These are phyloP conservation scores for Kalmusia sp. DNA, from an alignment of 2,329 filamentous ascomycete species.

Conservation along the genomic window DNA sequence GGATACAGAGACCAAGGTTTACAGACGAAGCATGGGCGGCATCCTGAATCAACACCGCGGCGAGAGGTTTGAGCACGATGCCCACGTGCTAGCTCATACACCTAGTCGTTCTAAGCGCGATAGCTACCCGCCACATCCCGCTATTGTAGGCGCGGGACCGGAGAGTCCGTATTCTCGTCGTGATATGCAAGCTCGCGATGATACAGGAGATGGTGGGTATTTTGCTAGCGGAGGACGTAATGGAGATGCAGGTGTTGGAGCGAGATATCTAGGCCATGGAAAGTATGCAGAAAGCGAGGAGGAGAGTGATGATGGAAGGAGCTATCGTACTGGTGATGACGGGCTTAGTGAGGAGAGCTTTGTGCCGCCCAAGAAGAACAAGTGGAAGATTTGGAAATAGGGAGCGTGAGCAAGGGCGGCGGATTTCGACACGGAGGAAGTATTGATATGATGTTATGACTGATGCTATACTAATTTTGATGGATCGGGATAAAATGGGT, in stretches of 20 bases:
- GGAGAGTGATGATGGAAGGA: slow-evolving; percentile 29
- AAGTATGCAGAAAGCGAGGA: slow-evolving; percentile 40
- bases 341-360: slow-evolving; percentile 40
- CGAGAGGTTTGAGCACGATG: slow-evolving; percentile 37
- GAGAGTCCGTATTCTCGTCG: slow-evolving; percentile 39
- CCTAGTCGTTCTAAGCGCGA: slow-evolving; percentile 33
- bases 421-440: neutral
- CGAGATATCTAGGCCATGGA: slow-evolving; percentile 37
- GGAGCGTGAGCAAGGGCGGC: neutral
- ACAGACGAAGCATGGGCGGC: slow-evolving; percentile 40
- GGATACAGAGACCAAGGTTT: slow-evolving; percentile 26
- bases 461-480: neutral
- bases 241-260: slow-evolving; percentile 37
- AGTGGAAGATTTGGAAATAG: slow-evolving; percentile 47
- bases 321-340: slow-evolving; percentile 34
- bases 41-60: slow-evolving; percentile 41
- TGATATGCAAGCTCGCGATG: slow-evolving; percentile 37
- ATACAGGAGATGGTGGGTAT: slow-evolving; percentile 38
- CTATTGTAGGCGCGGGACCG: slow-evolving; percentile 44
- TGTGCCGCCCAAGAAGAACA: slow-evolving; percentile 44
- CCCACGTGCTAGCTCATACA: slow-evolving; percentile 36
- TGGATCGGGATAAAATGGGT: neutral
- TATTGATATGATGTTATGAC: slow-evolving; percentile 7
- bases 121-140: slow-evolving; percentile 44
- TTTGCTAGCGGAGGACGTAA: slow-evolving; percentile 31